Evolutionary conservation across 176 grass and related monocot genomes (phyloP).

Genomic region (Guadua angustifolia): DNA sequence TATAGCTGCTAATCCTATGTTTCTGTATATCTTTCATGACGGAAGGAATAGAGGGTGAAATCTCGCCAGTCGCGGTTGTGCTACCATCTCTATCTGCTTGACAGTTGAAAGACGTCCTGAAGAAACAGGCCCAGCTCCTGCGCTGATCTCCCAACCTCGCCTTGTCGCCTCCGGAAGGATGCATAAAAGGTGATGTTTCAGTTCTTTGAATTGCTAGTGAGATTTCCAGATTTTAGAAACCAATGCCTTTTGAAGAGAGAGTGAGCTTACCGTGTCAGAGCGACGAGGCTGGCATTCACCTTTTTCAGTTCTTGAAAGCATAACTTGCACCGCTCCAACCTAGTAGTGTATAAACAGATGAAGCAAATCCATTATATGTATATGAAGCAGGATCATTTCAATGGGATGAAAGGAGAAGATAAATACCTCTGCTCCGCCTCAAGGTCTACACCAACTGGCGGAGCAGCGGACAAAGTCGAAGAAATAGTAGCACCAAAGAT

Average conservation of each 20-base stretch:
- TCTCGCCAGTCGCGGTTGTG: background rate
- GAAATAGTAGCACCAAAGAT: slow-evolving; percentile 62
- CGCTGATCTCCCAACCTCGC: slow-evolving; percentile 61
- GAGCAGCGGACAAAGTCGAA: slow-evolving; percentile 56
- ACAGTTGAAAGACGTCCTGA: slow-evolving; percentile 49
- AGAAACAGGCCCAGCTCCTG: slow-evolving; percentile 58
- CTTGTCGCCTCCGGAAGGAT: slow-evolving; percentile 49
- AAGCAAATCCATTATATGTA: slow-evolving; percentile 36
- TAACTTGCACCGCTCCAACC: slow-evolving; percentile 62
- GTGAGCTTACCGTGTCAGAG: slow-evolving; percentile 53
- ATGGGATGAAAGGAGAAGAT: slow-evolving; percentile 12
- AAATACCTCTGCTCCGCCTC: slow-evolving; percentile 65
- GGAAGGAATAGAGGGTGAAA: background rate
- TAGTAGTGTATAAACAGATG: slow-evolving; percentile 35
- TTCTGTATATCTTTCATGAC: background rate
- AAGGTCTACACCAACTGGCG: slow-evolving; percentile 62
- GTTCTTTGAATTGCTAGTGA: background rate
- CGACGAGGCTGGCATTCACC: slow-evolving; percentile 43
- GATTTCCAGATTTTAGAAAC: slow-evolving; percentile 5
- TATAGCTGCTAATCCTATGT: background rate
- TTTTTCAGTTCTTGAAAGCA: slow-evolving; percentile 69
- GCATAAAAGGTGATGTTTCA: slow-evolving; percentile 23
- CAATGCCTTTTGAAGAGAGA: background rate
- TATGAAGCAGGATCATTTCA: slow-evolving; percentile 17
- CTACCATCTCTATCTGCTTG: slow-evolving; percentile 25